Base-by-base conservation (phyloP, 1,284 basidiomycete genomes). In the Sporisorium sorghi region DNA sequence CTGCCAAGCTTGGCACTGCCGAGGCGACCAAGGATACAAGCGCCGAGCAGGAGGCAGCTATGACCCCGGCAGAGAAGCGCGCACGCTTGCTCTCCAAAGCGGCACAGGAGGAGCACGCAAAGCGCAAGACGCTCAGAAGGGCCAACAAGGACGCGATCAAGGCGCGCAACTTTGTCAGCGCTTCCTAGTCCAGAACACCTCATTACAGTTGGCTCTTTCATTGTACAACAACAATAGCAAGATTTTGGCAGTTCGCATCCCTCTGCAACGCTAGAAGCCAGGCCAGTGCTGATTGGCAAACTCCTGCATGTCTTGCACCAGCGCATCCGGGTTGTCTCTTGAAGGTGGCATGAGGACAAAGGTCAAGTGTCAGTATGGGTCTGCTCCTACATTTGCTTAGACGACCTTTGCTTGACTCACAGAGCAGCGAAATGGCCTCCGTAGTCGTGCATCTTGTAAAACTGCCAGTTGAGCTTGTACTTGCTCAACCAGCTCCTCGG, bases 121-220 rank as follows among this genome's bases (percentile, higher is more conserved):
- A 57, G 23, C 75, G 70, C 17, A 75, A 71, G 42, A 40, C 46
- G 23, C 56, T 82, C 9, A 72, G 80, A 35, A 81, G 67, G 62
- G 62, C 59, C 6, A 81, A 77, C 44, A 73, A 79, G 56, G 78
- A 73, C 10, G 54, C 66, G 7, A 82, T 82, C 63, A 82, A 82
- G 69, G 76, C 79, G 28, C 68, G 69, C 14, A 82, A 82, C 72
- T 82, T 82, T 65, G 69, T 82, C 53, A 73, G 70, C 32, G 70
- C 79, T 51, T 71, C 73, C 35, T 80, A 59, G 21, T 8, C 42
- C 10, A 32, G 21, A n/a, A n/a, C n/a, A n/a, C n/a, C n/a, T n/a
- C n/a, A n/a, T n/a, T n/a, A n/a, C n/a, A n/a, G n/a, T n/a, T n/a
- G n/a, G n/a, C n/a, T n/a, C n/a, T n/a, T n/a, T n/a, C n/a, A 12